Percentiles rank a stretch among this genome's conserved stretches.
phyloP scores from a whole-genome alignment of 2,329 filamentous ascomycete species.

The Arthrobotrys entomopaga region DNA sequence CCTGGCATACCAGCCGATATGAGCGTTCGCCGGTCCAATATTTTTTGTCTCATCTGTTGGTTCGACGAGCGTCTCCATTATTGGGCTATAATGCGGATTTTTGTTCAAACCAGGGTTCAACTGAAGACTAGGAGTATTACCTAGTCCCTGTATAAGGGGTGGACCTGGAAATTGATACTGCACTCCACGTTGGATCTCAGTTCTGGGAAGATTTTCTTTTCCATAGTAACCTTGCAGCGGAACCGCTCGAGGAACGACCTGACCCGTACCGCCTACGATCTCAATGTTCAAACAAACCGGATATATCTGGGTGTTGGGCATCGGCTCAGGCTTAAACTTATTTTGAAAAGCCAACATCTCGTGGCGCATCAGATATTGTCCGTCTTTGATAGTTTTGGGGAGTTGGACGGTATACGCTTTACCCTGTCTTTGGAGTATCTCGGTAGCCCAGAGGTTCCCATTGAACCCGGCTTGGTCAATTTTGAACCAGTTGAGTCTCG shows the following conservation, averaged over 20 bases:
- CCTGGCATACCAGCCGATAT: slow-evolving; percentile 12
- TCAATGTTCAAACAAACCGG: slow-evolving; percentile 14
- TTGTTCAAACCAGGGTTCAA: slow-evolving; percentile 22
- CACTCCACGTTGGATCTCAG: slow-evolving; percentile 18
- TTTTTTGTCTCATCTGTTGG: slow-evolving; percentile 11
- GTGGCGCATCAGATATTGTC: slow-evolving; percentile 28
- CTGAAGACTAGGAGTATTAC: slow-evolving; percentile 22
- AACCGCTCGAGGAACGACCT: slow-evolving; percentile 23
- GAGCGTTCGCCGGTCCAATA: not conserved
- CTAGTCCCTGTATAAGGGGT: slow-evolving; percentile 18
- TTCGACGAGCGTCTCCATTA: slow-evolving; percentile 6
- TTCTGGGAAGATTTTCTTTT: not conserved
- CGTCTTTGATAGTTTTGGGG: slow-evolving; percentile 19
- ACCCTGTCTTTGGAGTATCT: slow-evolving; percentile 17
- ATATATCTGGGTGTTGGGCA: slow-evolving; percentile 18
- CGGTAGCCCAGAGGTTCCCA: slow-evolving; percentile 52
- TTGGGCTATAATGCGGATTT: slow-evolving; percentile 16
- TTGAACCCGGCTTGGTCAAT: slow-evolving; percentile 25
- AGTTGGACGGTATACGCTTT: slow-evolving; percentile 31
- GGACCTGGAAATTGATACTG: slow-evolving; percentile 20
- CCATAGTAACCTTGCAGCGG: slow-evolving; percentile 21
- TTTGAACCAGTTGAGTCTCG: slow-evolving; percentile 11
- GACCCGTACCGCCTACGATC: slow-evolving; percentile 10
- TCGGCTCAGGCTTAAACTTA: slow-evolving; percentile 5
- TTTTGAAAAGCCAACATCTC: slow-evolving; percentile 24